These are phyloP conservation scores for Rhizoclosmatium globosum DNA, from an alignment of 192 early-diverging fungal genomes.

Conservation along the genomic window DNA sequence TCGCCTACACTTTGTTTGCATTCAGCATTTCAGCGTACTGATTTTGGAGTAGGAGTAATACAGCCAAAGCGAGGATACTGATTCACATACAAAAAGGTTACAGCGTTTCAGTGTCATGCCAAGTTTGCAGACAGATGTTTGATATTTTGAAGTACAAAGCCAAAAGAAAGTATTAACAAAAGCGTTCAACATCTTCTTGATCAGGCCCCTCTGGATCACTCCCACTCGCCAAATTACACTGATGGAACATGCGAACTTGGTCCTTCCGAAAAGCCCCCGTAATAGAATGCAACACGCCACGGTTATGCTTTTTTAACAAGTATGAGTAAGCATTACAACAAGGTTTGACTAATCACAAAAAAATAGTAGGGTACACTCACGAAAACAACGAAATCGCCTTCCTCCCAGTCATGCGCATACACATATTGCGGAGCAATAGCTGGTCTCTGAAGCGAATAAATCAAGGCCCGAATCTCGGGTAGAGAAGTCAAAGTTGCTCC, in stretches of 20 bases:
- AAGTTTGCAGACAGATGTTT: too few relatives aligned
- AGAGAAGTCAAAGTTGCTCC: conserved; percentile 8
- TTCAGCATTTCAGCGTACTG: too few relatives aligned
- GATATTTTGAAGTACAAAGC: too few relatives aligned
- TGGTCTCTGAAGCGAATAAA: conserved; percentile 14
- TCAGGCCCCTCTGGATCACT: conserved; percentile 16
- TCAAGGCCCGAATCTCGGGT: conserved; percentile 9
- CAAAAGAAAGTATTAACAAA: background rate
- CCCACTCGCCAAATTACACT: conserved; percentile 32
- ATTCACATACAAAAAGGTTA: too few relatives aligned
- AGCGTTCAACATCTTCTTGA: background rate
- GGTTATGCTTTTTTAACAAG: conserved; percentile 6
- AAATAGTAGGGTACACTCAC: too few relatives aligned
- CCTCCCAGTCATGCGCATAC: conserved; percentile 36
- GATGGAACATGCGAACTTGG: conserved; percentile 34
- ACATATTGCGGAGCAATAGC: conserved; percentile 25
- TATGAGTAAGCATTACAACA: too few relatives aligned
- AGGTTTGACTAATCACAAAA: too few relatives aligned
- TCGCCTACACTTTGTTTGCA: too few relatives aligned
- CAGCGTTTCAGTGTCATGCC: too few relatives aligned
- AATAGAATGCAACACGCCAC: conserved; percentile 31
- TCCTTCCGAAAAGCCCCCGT: conserved; percentile 24
- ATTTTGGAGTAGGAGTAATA: too few relatives aligned
- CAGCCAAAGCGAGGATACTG: too few relatives aligned
- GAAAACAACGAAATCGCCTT: conserved; percentile 30